These are phyloP conservation scores for Tylopilus vinaceipallidus DNA, from an alignment of 768 basidiomycete species.

Conservation along the genomic window DNA sequence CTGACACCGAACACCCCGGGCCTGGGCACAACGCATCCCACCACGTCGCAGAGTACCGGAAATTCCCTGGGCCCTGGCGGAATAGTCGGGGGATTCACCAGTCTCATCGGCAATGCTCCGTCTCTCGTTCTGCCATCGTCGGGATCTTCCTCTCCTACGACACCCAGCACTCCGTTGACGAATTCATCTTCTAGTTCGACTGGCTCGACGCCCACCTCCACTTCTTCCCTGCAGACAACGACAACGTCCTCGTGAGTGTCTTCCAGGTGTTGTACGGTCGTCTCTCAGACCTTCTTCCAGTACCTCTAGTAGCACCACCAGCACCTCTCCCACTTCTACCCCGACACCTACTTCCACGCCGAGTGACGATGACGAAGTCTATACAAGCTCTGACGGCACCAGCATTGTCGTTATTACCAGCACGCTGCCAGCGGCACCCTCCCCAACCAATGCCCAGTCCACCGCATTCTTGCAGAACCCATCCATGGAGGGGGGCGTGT, in stretches of 20 bases:
- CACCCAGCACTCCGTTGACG: slow-evolving; percentile 21
- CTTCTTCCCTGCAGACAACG: slow-evolving; percentile 3
- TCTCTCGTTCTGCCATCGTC: slow-evolving; percentile 15
- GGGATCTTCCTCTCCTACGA: slow-evolving; percentile 14
- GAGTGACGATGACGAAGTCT: slow-evolving; percentile 14
- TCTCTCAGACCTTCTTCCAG: slow-evolving; percentile 8
- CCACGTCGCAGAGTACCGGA: neutral
- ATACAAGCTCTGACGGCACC: slow-evolving; percentile 25
- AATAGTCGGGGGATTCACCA: slow-evolving; percentile 14
- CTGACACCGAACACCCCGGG: neutral
- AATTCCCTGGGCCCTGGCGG: neutral
- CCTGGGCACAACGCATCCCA: neutral
- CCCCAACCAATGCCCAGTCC: slow-evolving; percentile 21
- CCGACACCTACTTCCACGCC: slow-evolving; percentile 21
- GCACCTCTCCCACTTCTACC: slow-evolving; percentile 5
- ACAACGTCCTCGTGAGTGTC: slow-evolving; percentile 21
- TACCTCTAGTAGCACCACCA: slow-evolving; percentile 11
- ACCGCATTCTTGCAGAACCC: slow-evolving; percentile 62
- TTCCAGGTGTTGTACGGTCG: neutral
- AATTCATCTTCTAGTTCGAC: slow-evolving; percentile 25
- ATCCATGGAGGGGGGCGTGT: slow-evolving; percentile 58
- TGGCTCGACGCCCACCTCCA: slow-evolving; percentile 20
- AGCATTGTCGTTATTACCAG: slow-evolving; percentile 32
- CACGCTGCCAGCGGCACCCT: slow-evolving; percentile 26
- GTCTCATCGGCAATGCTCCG: slow-evolving; percentile 12